Evolutionary conservation across 805 yeast species (phyloP).

Genomic region (Pichia ethanolica): DNA sequence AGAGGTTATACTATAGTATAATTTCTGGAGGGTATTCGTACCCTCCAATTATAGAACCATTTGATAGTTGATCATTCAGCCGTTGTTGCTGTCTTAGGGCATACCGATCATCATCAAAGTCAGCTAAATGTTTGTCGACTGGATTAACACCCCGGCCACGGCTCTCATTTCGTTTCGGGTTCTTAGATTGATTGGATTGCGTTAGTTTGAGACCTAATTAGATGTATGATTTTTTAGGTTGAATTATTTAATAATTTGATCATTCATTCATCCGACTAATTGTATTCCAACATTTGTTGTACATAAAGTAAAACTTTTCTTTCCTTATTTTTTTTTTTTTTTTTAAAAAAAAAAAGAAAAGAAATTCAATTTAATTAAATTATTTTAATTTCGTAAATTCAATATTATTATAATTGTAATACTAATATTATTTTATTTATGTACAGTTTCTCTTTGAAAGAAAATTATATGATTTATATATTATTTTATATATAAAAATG

Average conservation of each 20-base stretch:
- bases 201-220: constrained; percentile 27
- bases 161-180: constrained; percentile 69
- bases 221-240: constrained; percentile 17
- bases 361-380: no score
- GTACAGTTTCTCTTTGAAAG: no score
- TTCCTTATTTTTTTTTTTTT: no score
- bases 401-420: no score
- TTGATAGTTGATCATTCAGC: constrained; percentile 35
- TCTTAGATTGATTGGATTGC: constrained; percentile 47
- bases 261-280: constrained; percentile 35
- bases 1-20: constrained; percentile 68
- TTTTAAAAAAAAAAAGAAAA: no score
- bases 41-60: constrained; percentile 34
- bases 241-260: constrained; percentile 16
- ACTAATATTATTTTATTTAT: no score
- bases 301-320: neutral
- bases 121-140: constrained; percentile 71
- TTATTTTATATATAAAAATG: neutral
- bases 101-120: constrained; percentile 24
- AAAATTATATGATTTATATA: no score
- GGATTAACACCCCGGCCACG: constrained; percentile 68
- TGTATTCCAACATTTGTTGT: constrained; percentile 44
- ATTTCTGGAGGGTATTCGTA: constrained; percentile 23
- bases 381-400: no score
- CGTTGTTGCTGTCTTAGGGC: constrained; percentile 30